phyloP scores from a whole-genome alignment of 352 stramenopile species.

The Globisporangium viniferum region DNA sequence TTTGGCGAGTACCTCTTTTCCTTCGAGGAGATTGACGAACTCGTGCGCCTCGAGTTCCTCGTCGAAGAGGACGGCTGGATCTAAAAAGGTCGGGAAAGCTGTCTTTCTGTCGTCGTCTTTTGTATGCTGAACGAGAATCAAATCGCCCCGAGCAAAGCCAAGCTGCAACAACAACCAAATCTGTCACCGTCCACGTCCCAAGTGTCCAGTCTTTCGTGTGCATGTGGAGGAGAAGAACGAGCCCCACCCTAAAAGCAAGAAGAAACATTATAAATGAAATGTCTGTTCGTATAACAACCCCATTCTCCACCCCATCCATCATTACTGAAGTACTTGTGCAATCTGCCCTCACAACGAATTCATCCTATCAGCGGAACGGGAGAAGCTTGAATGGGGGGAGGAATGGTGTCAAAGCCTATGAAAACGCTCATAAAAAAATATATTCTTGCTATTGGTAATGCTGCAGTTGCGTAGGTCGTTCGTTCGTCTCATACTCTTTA shows the following conservation, averaged over 20 bases:
- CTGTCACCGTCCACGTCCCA: background rate
- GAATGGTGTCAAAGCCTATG: background rate
- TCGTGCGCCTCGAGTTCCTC: constrained; percentile 75
- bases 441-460: background rate
- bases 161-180: background rate
- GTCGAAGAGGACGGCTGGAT: constrained; percentile 84
- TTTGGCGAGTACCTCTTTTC: constrained; percentile 46
- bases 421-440: background rate
- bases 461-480: background rate
- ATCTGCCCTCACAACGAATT: background rate
- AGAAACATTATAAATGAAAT: constrained; percentile 1
- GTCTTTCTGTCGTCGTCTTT: background rate
- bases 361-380: background rate
- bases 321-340: background rate
- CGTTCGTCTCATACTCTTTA: background rate
- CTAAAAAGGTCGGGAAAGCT: constrained; percentile 23
- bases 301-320: background rate
- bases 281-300: background rate
- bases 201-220: background rate
- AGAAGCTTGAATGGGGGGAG: background rate
- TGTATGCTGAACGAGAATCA: background rate
- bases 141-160: background rate
- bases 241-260: background rate
- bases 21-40: constrained; percentile 50
- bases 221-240: background rate